phyloP scores from a whole-genome alignment of 2,329 filamentous ascomycete genomes.

The Arthroderma sp. region DNA sequence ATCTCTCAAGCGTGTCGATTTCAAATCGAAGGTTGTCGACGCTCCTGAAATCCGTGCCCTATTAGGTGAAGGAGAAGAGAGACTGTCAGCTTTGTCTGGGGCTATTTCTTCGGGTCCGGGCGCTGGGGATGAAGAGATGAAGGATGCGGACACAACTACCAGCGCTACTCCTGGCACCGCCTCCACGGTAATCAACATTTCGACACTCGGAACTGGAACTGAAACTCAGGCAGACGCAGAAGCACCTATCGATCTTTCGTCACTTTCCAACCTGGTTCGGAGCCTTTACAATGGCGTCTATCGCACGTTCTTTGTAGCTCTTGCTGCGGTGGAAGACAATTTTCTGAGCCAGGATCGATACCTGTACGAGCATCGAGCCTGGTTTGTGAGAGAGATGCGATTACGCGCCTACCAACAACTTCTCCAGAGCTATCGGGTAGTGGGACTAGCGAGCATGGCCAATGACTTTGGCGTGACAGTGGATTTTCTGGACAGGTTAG shows the following conservation, averaged over 20 bases:
- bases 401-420: conserved; percentile 93
- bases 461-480: conserved; percentile 93
- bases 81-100: conserved; percentile 67
- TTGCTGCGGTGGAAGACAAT: conserved; percentile 80
- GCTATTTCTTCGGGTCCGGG: conserved; percentile 69
- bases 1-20: conserved; percentile 90
- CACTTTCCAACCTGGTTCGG: conserved; percentile 74
- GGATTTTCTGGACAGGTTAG: conserved; percentile 86
- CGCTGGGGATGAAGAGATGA: conserved; percentile 61
- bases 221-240: conserved; percentile 63
- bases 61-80: conserved; percentile 77
- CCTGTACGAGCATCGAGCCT: conserved; percentile 85
- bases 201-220: conserved; percentile 57
- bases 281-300: conserved; percentile 92
- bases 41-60: conserved; percentile 97
- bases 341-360: conserved; percentile 93
- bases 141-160: conserved; percentile 34
- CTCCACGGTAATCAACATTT: conserved; percentile 73
- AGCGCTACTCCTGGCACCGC: conserved; percentile 39
- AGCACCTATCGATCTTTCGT: conserved; percentile 72
- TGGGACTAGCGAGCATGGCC: conserved; percentile 95
- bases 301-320: conserved; percentile 79
- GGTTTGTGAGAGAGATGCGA: conserved; percentile 98
- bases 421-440: conserved; percentile 90
- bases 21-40: conserved; percentile 98